Base-by-base conservation (phyloP, 192 early-diverging fungal genomes). In the Backusella macrospora region DNA sequence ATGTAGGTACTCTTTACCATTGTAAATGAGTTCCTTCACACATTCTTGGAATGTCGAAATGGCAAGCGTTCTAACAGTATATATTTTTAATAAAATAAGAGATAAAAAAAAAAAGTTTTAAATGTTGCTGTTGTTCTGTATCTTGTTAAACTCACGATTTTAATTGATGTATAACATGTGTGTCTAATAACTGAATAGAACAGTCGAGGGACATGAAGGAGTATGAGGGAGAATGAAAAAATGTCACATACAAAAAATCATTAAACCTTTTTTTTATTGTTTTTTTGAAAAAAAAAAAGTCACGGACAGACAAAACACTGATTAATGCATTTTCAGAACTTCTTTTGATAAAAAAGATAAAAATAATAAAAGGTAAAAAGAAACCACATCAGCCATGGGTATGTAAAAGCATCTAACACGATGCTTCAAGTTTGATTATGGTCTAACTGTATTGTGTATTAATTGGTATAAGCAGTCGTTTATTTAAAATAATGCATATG, bases 1-100 rank as follows among this genome's bases (percentile, higher is more conserved):
- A 44, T 45, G 46, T 13, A 12, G 40, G 1, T 34, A 34, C 2
- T 63, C 13, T 49, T n/a, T 78, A 81, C 89, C 81, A 67, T 92
- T 92, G 38, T 91, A 86, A 52, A 89, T 73, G 13, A 92, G 82
- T 49, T 92, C 91, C 3, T 85, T 47, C 18, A 86, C 73, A 74
- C 90, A 89, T 55, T 89, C 84, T 3, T 83, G 68, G 12, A 90
- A 64, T 64, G 62, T 71, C 3, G 75, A 65, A 47, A 76, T 65
- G 38, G 64, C 40, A 63, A 72, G 9, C 8, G 71, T 46, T 12
- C 71, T 72, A 45, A 40, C 6, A 18, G 9, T 42, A 18, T 16
- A 40, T 38, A 38, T 15, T 65, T 65, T 39, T 38, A 39, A 42
- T 38, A 39, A 40, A 15, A 38, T n/a, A 65, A 65, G 38, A 39